phyloP scores from a whole-genome alignment of 2,329 filamentous ascomycete species.

The Aspergillus sojae region DNA sequence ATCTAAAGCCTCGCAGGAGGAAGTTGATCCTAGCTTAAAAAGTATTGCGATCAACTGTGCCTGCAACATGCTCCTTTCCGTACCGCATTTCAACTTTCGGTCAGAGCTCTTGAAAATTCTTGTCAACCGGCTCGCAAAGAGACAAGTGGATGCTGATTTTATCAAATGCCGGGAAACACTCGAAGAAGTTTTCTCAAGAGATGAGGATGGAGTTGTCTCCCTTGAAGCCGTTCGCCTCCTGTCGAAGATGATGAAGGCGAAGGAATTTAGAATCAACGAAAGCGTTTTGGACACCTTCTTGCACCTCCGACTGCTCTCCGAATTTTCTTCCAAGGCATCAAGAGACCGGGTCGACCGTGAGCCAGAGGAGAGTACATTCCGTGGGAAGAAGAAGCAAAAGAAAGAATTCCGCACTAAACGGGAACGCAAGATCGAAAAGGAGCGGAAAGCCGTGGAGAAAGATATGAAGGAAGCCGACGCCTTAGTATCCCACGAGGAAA shows the following conservation, averaged over 20 bases:
- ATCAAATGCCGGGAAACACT: slow-evolving; percentile 75
- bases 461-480: slow-evolving; percentile 94
- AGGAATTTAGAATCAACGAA: slow-evolving; percentile 81
- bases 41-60: slow-evolving; percentile 83
- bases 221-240: slow-evolving; percentile 83
- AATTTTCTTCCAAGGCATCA: slow-evolving; percentile 84
- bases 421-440: slow-evolving; percentile 77
- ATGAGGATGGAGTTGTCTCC: slow-evolving; percentile 86
- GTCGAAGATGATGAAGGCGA: slow-evolving; percentile 92
- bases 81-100: slow-evolving; percentile 97
- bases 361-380: slow-evolving; percentile 44
- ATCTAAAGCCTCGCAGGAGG: slow-evolving; percentile 41
- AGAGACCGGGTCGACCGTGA: slow-evolving; percentile 71
- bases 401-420: slow-evolving; percentile 88
- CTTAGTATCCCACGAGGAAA: slow-evolving; percentile 85
- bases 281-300: slow-evolving; percentile 88
- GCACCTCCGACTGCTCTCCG: slow-evolving; percentile 81
- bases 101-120: slow-evolving; percentile 84
- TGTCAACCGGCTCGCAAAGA: slow-evolving; percentile 76
- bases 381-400: slow-evolving; percentile 71
- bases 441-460: slow-evolving; percentile 85
- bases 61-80: slow-evolving; percentile 75
- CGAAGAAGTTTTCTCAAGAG: slow-evolving; percentile 78
- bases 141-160: slow-evolving; percentile 73
- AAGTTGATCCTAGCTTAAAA: slow-evolving; percentile 54